Conservation (phyloP, 306 rosid species). For the Amphicarpaea edgeworthii region DNA sequence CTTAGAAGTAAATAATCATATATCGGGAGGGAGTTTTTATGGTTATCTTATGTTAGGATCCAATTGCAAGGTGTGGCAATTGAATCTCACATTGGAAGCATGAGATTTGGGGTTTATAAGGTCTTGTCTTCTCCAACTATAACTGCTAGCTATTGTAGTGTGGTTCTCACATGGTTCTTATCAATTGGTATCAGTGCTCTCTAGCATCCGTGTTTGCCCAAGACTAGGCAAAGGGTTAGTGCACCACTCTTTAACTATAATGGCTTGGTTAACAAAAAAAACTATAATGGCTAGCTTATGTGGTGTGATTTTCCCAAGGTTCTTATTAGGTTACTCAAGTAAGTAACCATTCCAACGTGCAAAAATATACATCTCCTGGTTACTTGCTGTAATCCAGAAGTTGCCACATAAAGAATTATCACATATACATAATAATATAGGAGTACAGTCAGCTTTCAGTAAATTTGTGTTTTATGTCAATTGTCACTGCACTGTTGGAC, state of each 20-base stretch:
- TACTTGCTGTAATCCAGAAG: neutral
- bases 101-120: neutral
- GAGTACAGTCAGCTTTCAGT: slow-evolving; percentile 2
- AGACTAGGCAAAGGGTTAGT: neutral
- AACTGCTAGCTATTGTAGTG: neutral
- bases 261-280: too few species aligned
- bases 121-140: neutral
- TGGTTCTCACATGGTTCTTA: neutral
- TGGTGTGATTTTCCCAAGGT: neutral
- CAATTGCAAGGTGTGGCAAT: neutral
- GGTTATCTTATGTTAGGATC: neutral
- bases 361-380: neutral
- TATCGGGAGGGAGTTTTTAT: neutral
- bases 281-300: too few species aligned
- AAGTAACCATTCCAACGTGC: slow-evolving; percentile 2
- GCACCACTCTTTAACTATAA: neutral
- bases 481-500: slow-evolving; percentile 2
- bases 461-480: slow-evolving; percentile 22
- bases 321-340: neutral
- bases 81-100: neutral
- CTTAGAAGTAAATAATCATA: slow-evolving; percentile 3
- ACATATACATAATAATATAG: neutral
- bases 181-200: neutral
- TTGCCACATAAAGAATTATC: slow-evolving; percentile 22
- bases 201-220: neutral